Conservation (phyloP, 176 grass and related monocot genomes). For the Canna indica region DNA sequence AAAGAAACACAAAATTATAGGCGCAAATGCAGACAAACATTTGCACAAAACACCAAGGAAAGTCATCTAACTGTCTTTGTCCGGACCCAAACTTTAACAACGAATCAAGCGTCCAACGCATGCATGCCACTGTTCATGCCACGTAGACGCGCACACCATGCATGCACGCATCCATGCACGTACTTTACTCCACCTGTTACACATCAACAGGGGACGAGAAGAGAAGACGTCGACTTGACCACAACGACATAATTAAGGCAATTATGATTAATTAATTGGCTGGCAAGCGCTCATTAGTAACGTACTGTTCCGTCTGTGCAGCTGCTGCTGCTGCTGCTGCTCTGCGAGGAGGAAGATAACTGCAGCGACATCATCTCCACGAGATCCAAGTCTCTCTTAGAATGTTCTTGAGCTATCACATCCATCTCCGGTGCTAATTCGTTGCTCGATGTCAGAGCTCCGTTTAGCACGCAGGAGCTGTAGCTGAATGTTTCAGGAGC, state of each 20-base stretch:
- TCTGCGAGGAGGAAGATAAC: conserved; percentile 22
- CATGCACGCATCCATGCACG: neutral
- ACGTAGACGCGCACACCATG: too few species aligned
- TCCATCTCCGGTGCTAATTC: neutral
- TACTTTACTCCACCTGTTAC: neutral
- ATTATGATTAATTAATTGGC: neutral
- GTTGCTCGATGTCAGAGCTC: neutral
- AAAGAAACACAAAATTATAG: too few species aligned
- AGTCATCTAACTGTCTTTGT: too few species aligned
- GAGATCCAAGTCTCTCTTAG: conserved; percentile 36
- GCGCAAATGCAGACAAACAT: too few species aligned
- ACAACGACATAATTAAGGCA: too few species aligned
- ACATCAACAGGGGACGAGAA: too few species aligned
- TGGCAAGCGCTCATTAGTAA: neutral
- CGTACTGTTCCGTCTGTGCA: neutral
- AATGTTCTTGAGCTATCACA: too few species aligned
- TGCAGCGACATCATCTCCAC: conserved; percentile 40
- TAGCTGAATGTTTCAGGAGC: neutral
- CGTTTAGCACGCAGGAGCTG: neutral
- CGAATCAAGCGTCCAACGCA: too few species aligned
- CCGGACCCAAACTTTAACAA: too few species aligned
- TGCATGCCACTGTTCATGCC: too few species aligned
- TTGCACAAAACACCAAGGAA: too few species aligned
- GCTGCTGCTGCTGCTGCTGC: conserved; percentile 13
- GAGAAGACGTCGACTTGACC: too few species aligned